phyloP scores from a whole-genome alignment of 768 basidiomycete species.

The Tulasnella sp. region DNA sequence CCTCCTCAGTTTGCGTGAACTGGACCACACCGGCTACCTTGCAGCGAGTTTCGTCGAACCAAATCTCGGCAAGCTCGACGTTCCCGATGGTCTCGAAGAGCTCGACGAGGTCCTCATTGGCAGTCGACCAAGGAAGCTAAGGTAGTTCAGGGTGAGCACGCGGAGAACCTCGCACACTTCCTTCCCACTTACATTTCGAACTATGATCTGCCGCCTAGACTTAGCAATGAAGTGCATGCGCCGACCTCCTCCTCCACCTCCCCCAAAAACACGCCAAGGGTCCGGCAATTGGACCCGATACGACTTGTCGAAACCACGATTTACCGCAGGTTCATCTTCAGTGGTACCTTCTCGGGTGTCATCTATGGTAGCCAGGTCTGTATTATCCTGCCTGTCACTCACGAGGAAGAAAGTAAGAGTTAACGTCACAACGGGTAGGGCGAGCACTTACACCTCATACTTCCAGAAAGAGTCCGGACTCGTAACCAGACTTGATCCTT shows the following conservation, averaged over 20 bases:
- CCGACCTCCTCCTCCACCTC: conserved; percentile 15
- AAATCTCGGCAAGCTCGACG: conserved; percentile 88
- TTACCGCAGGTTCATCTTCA: too few species aligned
- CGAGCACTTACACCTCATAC: too few species aligned
- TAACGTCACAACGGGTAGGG: too few species aligned
- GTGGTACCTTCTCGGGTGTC: too few species aligned
- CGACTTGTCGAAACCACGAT: too few species aligned
- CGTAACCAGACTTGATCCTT: too few species aligned
- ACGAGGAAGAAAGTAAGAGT: too few species aligned
- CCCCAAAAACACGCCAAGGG: conserved; percentile 31
- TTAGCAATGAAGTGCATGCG: conserved; percentile 34
- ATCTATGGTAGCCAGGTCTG: too few species aligned
- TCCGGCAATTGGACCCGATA: too few species aligned
- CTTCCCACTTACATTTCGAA: conserved; percentile 87
- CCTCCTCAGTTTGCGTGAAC: conserved; percentile 76
- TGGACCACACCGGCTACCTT: conserved; percentile 96
- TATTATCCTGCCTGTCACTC: too few species aligned
- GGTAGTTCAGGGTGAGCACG: neutral
- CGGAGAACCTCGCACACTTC: neutral
- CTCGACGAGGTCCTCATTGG: conserved; percentile 96
- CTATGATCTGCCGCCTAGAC: conserved; percentile 95
- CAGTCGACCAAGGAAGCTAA: conserved; percentile 96
- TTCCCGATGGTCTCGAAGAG: conserved; percentile 95
- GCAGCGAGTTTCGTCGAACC: conserved; percentile 83
- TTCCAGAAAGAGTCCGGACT: too few species aligned